A percentile compares a stretch with the other conserved stretches of the same genome.
These are phyloP conservation scores for Ophiorrhiza pumila DNA, from an alignment of 257 asterid genomes.

Conservation along the genomic window DNA sequence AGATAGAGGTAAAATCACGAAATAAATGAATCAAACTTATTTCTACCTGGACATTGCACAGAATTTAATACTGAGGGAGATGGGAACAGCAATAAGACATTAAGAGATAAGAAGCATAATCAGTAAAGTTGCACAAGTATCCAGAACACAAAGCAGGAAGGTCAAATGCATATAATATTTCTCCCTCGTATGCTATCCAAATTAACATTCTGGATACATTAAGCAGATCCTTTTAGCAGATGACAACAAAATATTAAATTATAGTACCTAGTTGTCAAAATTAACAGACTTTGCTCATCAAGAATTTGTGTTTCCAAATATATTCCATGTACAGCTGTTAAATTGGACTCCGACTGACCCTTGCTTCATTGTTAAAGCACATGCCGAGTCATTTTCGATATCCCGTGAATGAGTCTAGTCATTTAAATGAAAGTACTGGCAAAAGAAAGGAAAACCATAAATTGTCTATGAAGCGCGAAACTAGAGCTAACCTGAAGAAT, in stretches of 20 bases:
- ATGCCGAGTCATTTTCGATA: not conserved
- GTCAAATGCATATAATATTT: not conserved
- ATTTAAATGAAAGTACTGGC: not conserved
- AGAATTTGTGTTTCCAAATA: not conserved
- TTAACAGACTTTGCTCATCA: not conserved
- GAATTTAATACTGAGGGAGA: not conserved
- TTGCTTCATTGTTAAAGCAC: not conserved
- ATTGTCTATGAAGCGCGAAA: too few relatives aligned
- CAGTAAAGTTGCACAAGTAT: not conserved
- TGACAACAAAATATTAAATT: not conserved
- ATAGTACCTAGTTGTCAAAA: not conserved
- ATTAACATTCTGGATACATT: not conserved
- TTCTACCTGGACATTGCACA: not conserved
- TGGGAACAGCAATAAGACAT: not conserved
- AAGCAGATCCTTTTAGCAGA: not conserved
- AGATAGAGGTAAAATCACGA: not conserved
- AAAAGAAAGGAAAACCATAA: not conserved
- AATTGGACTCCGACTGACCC: not conserved
- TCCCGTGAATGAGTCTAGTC: not conserved
- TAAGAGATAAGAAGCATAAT: not conserved
- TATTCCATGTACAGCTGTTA: not conserved
- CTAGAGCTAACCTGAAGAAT: slow-evolving; percentile 70
- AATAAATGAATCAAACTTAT: not conserved
- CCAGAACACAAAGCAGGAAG: not conserved
- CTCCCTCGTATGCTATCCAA: not conserved